Base-by-base conservation (phyloP, 2,329 filamentous ascomycete species). In the Huntiella bhutanensis region DNA sequence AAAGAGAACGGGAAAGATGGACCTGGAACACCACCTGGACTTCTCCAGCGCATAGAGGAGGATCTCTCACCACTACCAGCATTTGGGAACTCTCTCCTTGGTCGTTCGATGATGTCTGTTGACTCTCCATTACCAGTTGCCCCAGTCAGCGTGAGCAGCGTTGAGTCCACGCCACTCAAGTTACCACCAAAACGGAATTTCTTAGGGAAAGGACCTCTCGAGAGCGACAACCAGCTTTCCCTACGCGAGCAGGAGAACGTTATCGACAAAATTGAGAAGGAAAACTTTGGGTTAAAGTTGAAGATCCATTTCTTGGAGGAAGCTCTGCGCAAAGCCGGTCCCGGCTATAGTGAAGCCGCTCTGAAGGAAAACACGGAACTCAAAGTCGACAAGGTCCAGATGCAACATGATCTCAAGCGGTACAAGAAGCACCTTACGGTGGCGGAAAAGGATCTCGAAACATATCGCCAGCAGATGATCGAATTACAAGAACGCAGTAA, bases 281-380 rank as follows among this genome's bases (percentile, higher is more conserved):
- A 96, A 58, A 98, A 98, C 58, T 98, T 96, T 58, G 85, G 85
- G 17, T 69, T 98, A 46, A 96, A 96, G 62, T 72, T 96, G 54
- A 95, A 94, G 62, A 94, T 96, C 45, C 86, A 96, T 61, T 98
- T 93, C 59, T 71, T 98, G 47, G 86, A 98, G 60, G 85, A 96
- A 54, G 83, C 84, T 11, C 64, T 98, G 43, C 75, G 80, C 45
- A 94, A 92, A 59, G 76, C 81, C 46, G 88, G 88, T 1, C 86
- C 84, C 5, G 85, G 87, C 47, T 91, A 87, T 65, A 92, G 87
- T 56, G 82, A 93, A 60, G 77, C 77, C 28, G 85, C 88, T 3
- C 66, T 98, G 22, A 85, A 83, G 58, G 91, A 98, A 62, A 98
- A 98, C 58, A 92, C 91, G 3, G 87, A 93, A 53, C 75, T 98